Evolutionary conservation across 352 stramenopile species (phyloP).

Genomic region (Globisporangium paroecandrum): DNA sequence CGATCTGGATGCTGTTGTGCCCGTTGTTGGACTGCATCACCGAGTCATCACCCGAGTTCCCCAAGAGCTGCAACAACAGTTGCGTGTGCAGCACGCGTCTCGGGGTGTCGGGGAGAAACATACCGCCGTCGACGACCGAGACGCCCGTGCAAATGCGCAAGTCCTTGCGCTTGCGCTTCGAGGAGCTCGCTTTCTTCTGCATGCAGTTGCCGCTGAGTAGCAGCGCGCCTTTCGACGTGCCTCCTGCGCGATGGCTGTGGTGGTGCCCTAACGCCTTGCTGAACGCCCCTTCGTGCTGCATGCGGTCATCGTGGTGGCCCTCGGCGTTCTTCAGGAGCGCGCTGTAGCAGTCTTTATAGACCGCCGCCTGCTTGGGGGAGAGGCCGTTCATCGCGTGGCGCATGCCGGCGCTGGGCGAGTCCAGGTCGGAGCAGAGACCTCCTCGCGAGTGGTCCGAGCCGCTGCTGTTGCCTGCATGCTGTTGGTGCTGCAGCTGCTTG

Average conservation of each 20-base stretch:
- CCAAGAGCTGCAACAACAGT: slow-evolving; percentile 73
- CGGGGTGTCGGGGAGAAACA: slow-evolving; percentile 78
- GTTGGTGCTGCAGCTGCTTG: slow-evolving; percentile 23
- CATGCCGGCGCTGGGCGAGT: slow-evolving; percentile 16
- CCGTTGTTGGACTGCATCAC: background rate
- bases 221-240: slow-evolving; percentile 6
- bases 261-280: slow-evolving; percentile 14
- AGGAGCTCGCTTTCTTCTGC: slow-evolving; percentile 50
- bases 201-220: background rate
- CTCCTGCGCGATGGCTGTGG: slow-evolving; percentile 7
- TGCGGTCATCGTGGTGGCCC: slow-evolving; percentile 11
- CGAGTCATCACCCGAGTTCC: slow-evolving; percentile 40
- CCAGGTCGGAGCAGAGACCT: slow-evolving; percentile 3
- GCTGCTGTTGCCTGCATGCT: slow-evolving; percentile 12
- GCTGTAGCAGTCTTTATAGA: slow-evolving; percentile 80
- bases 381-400: slow-evolving; percentile 41
- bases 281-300: slow-evolving; percentile 6
- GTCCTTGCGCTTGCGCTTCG: slow-evolving; percentile 84
- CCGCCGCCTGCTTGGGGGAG: slow-evolving; percentile 53
- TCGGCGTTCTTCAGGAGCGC: slow-evolving; percentile 63
- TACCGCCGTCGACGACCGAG: slow-evolving; percentile 39
- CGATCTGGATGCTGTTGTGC: slow-evolving; percentile 13
- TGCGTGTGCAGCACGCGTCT: slow-evolving; percentile 76
- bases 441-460: slow-evolving; percentile 5
- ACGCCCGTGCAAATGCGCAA: slow-evolving; percentile 69